Percentiles rank a stretch among this genome's conserved stretches.
These are phyloP conservation scores for Plasmodium malariae DNA, from an alignment of 169 alveolate genomes.

Conservation along the genomic window DNA sequence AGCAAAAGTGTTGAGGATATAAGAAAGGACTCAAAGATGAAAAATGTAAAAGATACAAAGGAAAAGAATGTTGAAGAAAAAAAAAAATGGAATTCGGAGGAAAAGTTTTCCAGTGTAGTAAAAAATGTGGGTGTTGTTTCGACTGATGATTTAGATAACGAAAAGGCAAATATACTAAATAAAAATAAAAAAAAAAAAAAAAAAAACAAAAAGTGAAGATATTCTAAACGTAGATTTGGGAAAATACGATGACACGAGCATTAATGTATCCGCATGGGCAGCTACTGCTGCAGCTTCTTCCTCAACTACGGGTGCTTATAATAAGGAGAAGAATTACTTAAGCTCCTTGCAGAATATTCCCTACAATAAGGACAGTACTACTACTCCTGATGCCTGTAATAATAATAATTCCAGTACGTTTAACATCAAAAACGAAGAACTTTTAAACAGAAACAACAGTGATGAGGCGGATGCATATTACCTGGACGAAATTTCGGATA, in stretches of 20 bases:
- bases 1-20: slow-evolving; percentile 10
- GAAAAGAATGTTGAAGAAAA: slow-evolving; percentile 11
- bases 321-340: slow-evolving; percentile 26
- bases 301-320: too few relatives aligned
- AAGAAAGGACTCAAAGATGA: slow-evolving; percentile 2
- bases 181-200: slow-evolving; percentile 42
- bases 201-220: slow-evolving; percentile 34
- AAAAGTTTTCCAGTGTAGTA: slow-evolving; percentile 10
- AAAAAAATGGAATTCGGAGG: slow-evolving; percentile 43
- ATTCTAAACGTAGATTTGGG: not conserved
- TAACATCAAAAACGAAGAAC: not conserved
- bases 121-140: slow-evolving; percentile 2
- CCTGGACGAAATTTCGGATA: slow-evolving; percentile 37
- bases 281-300: too few relatives aligned
- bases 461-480: slow-evolving; percentile 31
- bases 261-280: not conserved
- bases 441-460: not conserved
- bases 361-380: not conserved
- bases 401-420: not conserved
- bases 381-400: not conserved
- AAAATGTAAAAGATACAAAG: slow-evolving; percentile 22
- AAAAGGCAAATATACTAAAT: not conserved
- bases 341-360: slow-evolving; percentile 12
- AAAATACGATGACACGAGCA: not conserved
- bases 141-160: slow-evolving; percentile 2